Base-by-base conservation (phyloP, 257 asterid species). In the Anisodus tanguticus region DNA sequence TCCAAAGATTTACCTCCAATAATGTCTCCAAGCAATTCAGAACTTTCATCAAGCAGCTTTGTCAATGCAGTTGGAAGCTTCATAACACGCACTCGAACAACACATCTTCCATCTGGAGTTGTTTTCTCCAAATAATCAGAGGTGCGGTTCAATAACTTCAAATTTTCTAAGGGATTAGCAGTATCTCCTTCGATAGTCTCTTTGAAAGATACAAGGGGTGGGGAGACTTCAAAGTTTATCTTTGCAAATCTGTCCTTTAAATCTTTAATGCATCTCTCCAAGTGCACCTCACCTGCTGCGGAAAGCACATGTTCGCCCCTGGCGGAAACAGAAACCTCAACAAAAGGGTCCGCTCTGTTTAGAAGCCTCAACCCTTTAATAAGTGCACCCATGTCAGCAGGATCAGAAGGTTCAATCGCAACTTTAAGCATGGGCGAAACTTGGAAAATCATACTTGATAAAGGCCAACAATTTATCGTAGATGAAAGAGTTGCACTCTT, bases 241-340 rank as follows among this genome's bases (percentile, higher is more conserved):
- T 90, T 94, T 51, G 99, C 98, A 86, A 95, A 95, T 87, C 98
- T 90, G 58, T 95, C 98, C 91, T 92, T 92, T 83, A 94, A 88
- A 90, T 95, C 99, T 72, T 94, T 91, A 19, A 95, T 87, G 86
- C 99, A 95, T 90, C 99, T 95, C 89, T 95, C 98, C 16, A 95
- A 88, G 87, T 95, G 99, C 88, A 94, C 99, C 86, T 95, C 99
- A 19, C 99, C 99, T 43, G 99, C 99, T 69, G 98, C 99, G 84
- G 99, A 91, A 84, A 95, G 95, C 79, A 95, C 98, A 63, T 95
- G 97, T 86, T 95, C 99, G 3, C 99, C 99, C 88, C 97, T 91
- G 79, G 98, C 80, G 84, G 98, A 91, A 86, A 95, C 92, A 62
- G 97, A 85, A 83, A 95, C 92, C 90, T 95, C 98, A 13, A 94